A percentile compares a stretch with the other conserved stretches of the same genome.
phyloP scores from a whole-genome alignment of 495 filamentous ascomycete genomes.

The Annulohypoxylon bovei region DNA sequence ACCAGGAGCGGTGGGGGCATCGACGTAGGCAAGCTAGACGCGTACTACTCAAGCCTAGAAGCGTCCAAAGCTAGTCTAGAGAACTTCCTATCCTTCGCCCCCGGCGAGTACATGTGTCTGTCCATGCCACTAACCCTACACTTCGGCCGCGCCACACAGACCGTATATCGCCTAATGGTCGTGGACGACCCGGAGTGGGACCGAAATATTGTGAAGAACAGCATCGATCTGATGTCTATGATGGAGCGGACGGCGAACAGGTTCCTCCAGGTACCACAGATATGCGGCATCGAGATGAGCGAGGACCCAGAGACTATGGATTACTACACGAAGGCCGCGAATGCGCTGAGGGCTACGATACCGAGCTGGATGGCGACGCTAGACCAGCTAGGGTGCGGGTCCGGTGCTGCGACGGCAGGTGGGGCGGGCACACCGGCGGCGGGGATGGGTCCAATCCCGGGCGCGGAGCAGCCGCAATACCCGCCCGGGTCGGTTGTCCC shows the following conservation, averaged over 20 bases:
- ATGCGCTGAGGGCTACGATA: constrained; percentile 32
- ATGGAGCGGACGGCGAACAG: constrained; percentile 24
- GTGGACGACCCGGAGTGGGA: constrained; percentile 43
- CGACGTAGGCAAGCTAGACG: constrained; percentile 39
- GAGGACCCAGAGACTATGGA: constrained; percentile 28
- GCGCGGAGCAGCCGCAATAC: not conserved
- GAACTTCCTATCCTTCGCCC: constrained; percentile 39
- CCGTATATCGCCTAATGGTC: constrained; percentile 42
- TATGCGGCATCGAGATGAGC: constrained; percentile 34
- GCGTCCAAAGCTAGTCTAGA: constrained; percentile 36
- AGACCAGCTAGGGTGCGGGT: constrained; percentile 20
- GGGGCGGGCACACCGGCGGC: not conserved
- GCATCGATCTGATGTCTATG: constrained; percentile 29
- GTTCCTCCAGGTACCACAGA: constrained; percentile 25
- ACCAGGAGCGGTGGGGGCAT: constrained; percentile 4
- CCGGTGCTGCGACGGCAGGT: not conserved
- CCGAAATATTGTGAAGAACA: constrained; percentile 15
- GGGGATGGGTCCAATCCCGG: not conserved
- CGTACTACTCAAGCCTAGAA: constrained; percentile 34
- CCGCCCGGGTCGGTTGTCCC: not conserved
- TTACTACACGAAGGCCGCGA: constrained; percentile 37
- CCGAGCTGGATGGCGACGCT: constrained; percentile 33
- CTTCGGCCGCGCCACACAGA: constrained; percentile 37
- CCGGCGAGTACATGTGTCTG: constrained; percentile 22
- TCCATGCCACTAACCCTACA: constrained; percentile 40